phyloP scores from a whole-genome alignment of 306 rosid species.

The Benincasa hispida region DNA sequence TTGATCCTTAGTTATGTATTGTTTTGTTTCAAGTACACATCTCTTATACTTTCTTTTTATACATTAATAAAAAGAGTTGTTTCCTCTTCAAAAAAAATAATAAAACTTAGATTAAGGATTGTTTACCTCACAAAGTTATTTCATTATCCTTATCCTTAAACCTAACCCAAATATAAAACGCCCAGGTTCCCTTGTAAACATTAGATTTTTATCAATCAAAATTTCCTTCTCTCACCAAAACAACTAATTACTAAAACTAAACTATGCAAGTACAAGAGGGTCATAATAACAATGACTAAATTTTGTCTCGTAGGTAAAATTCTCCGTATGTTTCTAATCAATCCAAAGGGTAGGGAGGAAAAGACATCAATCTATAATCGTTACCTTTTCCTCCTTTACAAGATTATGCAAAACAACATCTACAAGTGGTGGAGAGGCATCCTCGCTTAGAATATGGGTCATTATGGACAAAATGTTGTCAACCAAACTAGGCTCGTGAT shows the following conservation, averaged over 20 bases:
- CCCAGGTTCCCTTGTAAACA: background rate
- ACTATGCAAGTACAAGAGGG: background rate
- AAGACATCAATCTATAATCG: background rate
- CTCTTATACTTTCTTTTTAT: too few relatives aligned
- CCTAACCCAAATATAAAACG: background rate
- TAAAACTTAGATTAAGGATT: too few relatives aligned
- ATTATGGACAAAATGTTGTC: slow-evolving; percentile 55
- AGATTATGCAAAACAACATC: slow-evolving; percentile 67
- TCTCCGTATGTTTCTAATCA: background rate
- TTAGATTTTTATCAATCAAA: background rate
- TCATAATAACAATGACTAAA: background rate
- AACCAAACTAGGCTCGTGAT: slow-evolving; percentile 50
- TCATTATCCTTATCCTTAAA: background rate
- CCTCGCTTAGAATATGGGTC: slow-evolving; percentile 42
- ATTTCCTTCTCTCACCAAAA: background rate
- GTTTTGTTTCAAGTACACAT: too few relatives aligned
- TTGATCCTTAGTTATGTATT: too few relatives aligned
- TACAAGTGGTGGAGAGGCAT: slow-evolving; percentile 54
- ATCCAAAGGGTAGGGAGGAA: background rate
- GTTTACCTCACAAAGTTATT: background rate
- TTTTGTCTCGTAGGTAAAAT: background rate
- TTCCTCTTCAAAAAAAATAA: too few relatives aligned
- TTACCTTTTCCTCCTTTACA: slow-evolving; percentile 50
- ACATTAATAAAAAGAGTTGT: too few relatives aligned
- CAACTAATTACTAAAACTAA: background rate